Evolutionary conservation across 495 filamentous ascomycete genomes (phyloP).

Genomic region (Aspergillus sclerotiicarbonarius): DNA sequence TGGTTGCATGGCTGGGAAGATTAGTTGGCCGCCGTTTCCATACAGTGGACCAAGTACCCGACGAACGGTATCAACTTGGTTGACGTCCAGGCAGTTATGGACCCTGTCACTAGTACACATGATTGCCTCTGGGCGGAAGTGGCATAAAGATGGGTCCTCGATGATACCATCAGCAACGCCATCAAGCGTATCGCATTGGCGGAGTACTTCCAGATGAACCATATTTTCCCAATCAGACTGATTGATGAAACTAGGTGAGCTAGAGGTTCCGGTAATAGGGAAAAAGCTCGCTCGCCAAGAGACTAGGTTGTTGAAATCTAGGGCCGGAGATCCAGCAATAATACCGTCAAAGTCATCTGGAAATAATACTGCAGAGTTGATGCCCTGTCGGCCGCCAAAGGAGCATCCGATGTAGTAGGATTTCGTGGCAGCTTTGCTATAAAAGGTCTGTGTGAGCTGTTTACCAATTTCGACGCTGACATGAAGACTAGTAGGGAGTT

Average conservation of each 20-base stretch:
- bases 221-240: conserved; percentile 46
- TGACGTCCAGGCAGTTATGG: conserved; percentile 50
- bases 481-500: no score
- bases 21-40: conserved; percentile 46
- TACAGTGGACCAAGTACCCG: conserved; percentile 55
- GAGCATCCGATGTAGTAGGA: conserved; percentile 59
- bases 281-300: conserved; percentile 57
- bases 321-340: conserved; percentile 55
- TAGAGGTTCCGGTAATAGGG: conserved; percentile 44
- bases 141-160: conserved; percentile 57
- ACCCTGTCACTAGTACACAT: conserved; percentile 38
- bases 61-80: conserved; percentile 55
- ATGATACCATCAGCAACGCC: conserved; percentile 65
- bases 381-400: conserved; percentile 54
- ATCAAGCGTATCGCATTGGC: conserved; percentile 65
- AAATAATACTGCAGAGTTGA: conserved; percentile 48
- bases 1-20: conserved; percentile 56
- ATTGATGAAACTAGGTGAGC: conserved; percentile 51
- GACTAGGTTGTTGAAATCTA: conserved; percentile 49
- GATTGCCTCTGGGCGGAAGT: conserved; percentile 50
- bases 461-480: conserved; percentile 54
- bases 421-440: conserved; percentile 40
- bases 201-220: conserved; percentile 56
- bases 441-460: conserved; percentile 47
- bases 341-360: conserved; percentile 64